These are phyloP conservation scores for Cercospora sesami DNA, from an alignment of 2,329 filamentous ascomycete genomes.

Conservation along the genomic window DNA sequence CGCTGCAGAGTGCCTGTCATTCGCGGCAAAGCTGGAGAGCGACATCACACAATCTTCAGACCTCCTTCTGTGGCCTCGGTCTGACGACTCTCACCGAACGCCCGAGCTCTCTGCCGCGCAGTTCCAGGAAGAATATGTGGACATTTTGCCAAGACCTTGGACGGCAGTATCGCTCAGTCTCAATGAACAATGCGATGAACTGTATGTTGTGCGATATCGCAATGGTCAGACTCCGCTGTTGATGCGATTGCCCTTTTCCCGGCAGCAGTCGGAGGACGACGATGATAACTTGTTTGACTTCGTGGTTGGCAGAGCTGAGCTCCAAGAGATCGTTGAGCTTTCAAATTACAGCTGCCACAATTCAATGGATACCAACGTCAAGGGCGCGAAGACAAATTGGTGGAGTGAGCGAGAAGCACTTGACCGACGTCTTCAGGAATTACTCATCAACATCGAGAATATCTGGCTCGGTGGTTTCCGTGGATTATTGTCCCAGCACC, in stretches of 20 bases:
- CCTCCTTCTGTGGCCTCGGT: conserved; percentile 44
- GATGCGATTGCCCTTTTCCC: conserved; percentile 77
- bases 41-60: conserved; percentile 41
- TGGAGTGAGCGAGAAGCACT: conserved; percentile 82
- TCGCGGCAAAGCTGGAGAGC: conserved; percentile 54
- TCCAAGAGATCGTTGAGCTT: conserved; percentile 76
- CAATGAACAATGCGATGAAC: conserved; percentile 77
- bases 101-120: conserved; percentile 38
- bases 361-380: conserved; percentile 68
- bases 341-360: conserved; percentile 83
- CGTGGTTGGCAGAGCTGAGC: conserved; percentile 72
- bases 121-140: conserved; percentile 79
- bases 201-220: conserved; percentile 85
- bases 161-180: conserved; percentile 81
- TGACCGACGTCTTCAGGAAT: conserved; percentile 71
- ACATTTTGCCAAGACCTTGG: conserved; percentile 81
- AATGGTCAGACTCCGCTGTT: conserved; percentile 77
- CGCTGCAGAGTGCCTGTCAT: conserved; percentile 66
- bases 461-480: conserved; percentile 95
- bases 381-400: conserved; percentile 78
- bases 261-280: conserved; percentile 76
- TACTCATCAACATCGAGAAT: conserved; percentile 83
- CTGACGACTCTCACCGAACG: conserved; percentile 21
- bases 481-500: conserved; percentile 82
- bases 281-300: conserved; percentile 84